Conservation (phyloP, 371 early-diverging fungal genomes). For the Globomyces sp. region DNA sequence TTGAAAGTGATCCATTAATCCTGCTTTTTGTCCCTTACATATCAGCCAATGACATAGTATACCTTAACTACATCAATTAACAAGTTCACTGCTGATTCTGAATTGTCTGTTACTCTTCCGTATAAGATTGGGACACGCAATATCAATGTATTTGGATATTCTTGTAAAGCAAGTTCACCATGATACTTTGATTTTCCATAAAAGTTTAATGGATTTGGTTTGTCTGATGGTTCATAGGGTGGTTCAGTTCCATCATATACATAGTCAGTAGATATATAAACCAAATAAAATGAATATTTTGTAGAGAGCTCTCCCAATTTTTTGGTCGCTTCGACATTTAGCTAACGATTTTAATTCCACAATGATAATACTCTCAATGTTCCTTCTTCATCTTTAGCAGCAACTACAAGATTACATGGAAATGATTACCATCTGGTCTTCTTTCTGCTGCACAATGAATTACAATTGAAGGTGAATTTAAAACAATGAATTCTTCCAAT, state of each 20-base stretch:
- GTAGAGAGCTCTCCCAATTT: constrained; percentile 56
- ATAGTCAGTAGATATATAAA: constrained; percentile 90
- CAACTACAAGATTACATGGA: neutral
- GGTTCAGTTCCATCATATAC: constrained; percentile 85
- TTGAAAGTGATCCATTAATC: constrained; percentile 67
- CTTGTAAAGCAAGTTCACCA: constrained; percentile 68
- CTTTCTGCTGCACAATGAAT: constrained; percentile 88
- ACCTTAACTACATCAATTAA: constrained; percentile 58
- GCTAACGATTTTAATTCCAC: constrained; percentile 23
- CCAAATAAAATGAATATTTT: constrained; percentile 51
- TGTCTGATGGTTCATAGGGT: constrained; percentile 69
- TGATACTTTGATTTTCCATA: constrained; percentile 71
- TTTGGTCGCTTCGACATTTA: constrained; percentile 69
- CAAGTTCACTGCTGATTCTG: constrained; percentile 76
- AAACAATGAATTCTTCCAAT: constrained; percentile 53
- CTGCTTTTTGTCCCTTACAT: constrained; percentile 16
- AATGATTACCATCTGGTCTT: constrained; percentile 72
- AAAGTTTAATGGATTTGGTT: constrained; percentile 75
- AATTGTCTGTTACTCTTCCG: constrained; percentile 62
- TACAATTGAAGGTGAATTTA: constrained; percentile 65
- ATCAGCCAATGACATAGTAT: constrained; percentile 9
- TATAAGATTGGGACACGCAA: constrained; percentile 82
- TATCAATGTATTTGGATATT: constrained; percentile 56
- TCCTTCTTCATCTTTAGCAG: neutral
- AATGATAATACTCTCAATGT: neutral